Conservation (phyloP, 2,329 filamentous ascomycete species). For the Diaporthe destruens region DNA sequence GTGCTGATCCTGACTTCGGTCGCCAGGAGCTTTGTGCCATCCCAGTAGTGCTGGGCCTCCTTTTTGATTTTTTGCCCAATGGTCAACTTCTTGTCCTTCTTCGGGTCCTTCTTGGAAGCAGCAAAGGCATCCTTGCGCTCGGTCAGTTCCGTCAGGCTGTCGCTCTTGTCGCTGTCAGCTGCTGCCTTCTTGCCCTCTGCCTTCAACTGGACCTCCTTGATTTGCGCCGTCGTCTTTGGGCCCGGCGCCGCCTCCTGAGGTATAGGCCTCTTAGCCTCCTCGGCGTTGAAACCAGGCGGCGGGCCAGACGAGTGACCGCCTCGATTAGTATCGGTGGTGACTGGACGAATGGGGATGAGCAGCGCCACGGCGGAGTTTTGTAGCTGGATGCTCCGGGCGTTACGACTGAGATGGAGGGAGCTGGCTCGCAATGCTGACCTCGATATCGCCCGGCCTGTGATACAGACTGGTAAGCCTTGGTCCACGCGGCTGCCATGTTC, state of each 20-base stretch:
- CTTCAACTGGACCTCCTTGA: slow-evolving; percentile 49
- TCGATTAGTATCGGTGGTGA: slow-evolving; percentile 70
- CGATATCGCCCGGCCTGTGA: slow-evolving; percentile 59
- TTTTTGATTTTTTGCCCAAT: slow-evolving; percentile 94
- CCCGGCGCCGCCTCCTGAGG: slow-evolving; percentile 63
- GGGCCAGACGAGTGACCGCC: slow-evolving; percentile 70
- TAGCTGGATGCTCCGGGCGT: slow-evolving; percentile 59
- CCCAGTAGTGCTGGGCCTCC: slow-evolving; percentile 95
- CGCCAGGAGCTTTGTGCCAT: slow-evolving; percentile 94
- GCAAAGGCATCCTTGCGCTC: slow-evolving; percentile 72
- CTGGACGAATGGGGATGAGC: slow-evolving; percentile 66
- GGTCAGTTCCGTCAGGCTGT: slow-evolving; percentile 71
- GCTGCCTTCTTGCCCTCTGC: slow-evolving; percentile 47
- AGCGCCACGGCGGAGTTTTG: slow-evolving; percentile 67
- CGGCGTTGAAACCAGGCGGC: slow-evolving; percentile 91
- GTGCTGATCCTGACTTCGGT: slow-evolving; percentile 95
- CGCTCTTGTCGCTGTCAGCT: slow-evolving; percentile 49
- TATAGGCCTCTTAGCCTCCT: slow-evolving; percentile 88
- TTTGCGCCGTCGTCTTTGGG: slow-evolving; percentile 52
- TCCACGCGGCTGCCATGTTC: slow-evolving; percentile 2
- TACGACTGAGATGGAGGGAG: slow-evolving; percentile 61
- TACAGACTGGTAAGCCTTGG: slow-evolving; percentile 45
- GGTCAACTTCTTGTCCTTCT: slow-evolving; percentile 87
- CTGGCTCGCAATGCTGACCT: slow-evolving; percentile 61
- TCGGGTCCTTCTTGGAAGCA: slow-evolving; percentile 69